Evolutionary conservation across 2,329 filamentous ascomycete species (phyloP).

Genomic region (Arachnomyces sp.): DNA sequence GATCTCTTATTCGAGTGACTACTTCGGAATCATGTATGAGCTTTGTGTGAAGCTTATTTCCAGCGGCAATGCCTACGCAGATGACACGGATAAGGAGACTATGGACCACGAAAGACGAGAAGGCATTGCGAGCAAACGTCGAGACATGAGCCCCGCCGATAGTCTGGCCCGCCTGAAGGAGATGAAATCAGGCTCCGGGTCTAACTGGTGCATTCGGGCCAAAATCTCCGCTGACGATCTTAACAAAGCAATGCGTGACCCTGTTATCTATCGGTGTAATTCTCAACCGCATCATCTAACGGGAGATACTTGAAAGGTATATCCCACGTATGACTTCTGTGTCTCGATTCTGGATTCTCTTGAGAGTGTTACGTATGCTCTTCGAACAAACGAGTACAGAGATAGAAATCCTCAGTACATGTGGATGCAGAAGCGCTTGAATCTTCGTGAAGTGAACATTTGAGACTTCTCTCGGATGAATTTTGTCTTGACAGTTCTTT

Average conservation of each 20-base stretch:
- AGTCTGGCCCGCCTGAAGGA: conserved; percentile 79
- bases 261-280: conserved; percentile 96
- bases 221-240: conserved; percentile 87
- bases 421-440: conserved; percentile 43
- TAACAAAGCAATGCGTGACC: conserved; percentile 93
- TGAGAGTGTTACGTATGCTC: conserved; percentile 57
- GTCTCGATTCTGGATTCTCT: conserved; percentile 56
- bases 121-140: conserved; percentile 70
- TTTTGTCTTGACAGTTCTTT: conserved; percentile 43
- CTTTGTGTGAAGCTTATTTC: conserved; percentile 77
- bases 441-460: conserved; percentile 39
- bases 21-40: conserved; percentile 87
- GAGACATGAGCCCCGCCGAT: conserved; percentile 71
- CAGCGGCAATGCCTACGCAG: conserved; percentile 81
- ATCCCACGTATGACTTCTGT: conserved; percentile 59
- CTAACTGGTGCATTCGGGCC: conserved; percentile 81
- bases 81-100: conserved; percentile 83
- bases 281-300: conserved; percentile 54
- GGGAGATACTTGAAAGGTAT: conserved; percentile 57
- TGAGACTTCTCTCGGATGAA: conserved; percentile 48
- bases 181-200: conserved; percentile 86
- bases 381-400: conserved; percentile 55
- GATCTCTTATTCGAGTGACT: conserved; percentile 86
- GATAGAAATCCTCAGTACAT: conserved; percentile 45
- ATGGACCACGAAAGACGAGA: conserved; percentile 81